Base-by-base conservation (phyloP, 2,329 filamentous ascomycete species). In the Ciborinia camelliae region DNA sequence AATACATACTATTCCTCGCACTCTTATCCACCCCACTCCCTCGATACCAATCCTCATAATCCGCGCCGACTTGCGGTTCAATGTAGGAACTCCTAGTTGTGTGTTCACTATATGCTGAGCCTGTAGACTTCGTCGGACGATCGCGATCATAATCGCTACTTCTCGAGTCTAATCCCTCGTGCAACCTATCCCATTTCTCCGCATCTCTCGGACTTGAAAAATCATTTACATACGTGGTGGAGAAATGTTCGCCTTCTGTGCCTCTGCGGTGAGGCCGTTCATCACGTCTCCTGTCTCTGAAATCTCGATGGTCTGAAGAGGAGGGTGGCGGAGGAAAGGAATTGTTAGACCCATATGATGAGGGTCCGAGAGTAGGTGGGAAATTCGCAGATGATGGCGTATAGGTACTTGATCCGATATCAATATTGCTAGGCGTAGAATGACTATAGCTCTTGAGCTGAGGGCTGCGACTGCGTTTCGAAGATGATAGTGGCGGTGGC, bases 181-280 rank as follows among this genome's bases (percentile, higher is more conserved):
- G 68, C 14, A 71, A 67, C 9, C 72, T 65, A 65, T 74, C 73
- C 69, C 69, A 73, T 54, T 67, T 69, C 63, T 74, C 73, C 20
- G 73, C 72, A 63, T 74, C 72, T 48, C 71, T 66, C 3, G 73
- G 73, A 67, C 69, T 71, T 28, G 68, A 72, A 48, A 73, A 71
- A 9, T 74, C 72, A 35, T 65, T 69, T 12, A 47, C 15, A 26
- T 58, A 30, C 18, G 67, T 51, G 23, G 68, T 65, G 51, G 62
- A 39, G 54, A 60, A 52, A n/a, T 45, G 62, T 12, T 72, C 71
- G 4, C 73, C 72, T 10, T 73, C 72, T 6, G 65, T 57, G 12
- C 63, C 65, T 57, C 67, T 63, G 3, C 68, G 51, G 37, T 68
- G 65, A 39, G 62, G 62, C 2, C 68, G 67, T 7, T 73, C 69